Evolutionary conservation across 2,329 filamentous ascomycete species (phyloP).

Genomic region (Metarhizium guizhouense): DNA sequence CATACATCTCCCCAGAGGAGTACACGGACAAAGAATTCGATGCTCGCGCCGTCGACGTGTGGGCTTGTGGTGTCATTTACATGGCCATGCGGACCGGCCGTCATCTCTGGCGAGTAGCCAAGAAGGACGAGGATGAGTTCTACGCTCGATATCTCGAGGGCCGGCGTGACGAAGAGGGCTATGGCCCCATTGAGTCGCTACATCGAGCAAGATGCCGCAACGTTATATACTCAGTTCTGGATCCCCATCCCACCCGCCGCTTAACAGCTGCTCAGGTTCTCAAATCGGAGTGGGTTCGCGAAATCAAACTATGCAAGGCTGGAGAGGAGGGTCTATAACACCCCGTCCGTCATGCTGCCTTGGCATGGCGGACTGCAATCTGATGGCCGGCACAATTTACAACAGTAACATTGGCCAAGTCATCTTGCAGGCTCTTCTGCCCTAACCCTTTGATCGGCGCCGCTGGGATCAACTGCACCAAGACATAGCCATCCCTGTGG

Average conservation of each 20-base stretch:
- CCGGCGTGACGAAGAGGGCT: constrained; percentile 87
- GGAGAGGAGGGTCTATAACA: constrained; percentile 84
- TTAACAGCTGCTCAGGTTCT: constrained; percentile 95
- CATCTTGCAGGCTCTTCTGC: constrained; percentile 17
- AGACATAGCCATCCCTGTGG: constrained; percentile 6
- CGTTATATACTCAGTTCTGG: constrained; percentile 96
- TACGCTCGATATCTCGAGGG: constrained; percentile 92
- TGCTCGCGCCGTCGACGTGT: constrained; percentile 92
- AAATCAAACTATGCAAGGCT: constrained; percentile 94
- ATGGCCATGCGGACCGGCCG: constrained; percentile 98
- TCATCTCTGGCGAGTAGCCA: constrained; percentile 93
- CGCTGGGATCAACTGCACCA: constrained; percentile 7
- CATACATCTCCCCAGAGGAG: constrained; percentile 95
- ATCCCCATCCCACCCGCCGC: constrained; percentile 84
- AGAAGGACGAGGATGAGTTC: constrained; percentile 95
- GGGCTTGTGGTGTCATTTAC: constrained; percentile 98
- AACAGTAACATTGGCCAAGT: constrained; percentile 3
- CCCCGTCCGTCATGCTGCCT: constrained; percentile 17
- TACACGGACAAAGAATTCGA: constrained; percentile 95
- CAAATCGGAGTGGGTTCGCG: constrained; percentile 96
- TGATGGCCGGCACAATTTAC: constrained; percentile 8
- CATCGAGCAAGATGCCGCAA: constrained; percentile 94
- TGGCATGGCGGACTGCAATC: constrained; percentile 19
- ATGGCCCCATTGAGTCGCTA: constrained; percentile 90
- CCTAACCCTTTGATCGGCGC: constrained; percentile 7